phyloP scores from a whole-genome alignment of 208 protist genomes.

The Spongospora subterranea region DNA sequence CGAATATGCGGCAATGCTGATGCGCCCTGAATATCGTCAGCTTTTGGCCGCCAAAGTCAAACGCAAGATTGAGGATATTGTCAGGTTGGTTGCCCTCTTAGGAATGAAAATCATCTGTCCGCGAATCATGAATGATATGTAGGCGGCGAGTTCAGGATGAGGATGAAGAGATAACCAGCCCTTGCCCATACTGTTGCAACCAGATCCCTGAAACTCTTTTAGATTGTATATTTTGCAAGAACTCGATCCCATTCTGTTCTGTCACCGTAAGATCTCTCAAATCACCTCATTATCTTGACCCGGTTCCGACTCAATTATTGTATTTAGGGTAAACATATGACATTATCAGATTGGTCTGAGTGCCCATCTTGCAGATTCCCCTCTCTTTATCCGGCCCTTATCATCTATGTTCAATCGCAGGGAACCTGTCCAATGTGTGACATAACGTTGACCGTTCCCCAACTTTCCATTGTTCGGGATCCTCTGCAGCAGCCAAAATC shows the following conservation, averaged over 20 bases:
- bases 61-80: constrained; percentile 93
- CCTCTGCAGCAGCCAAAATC: not conserved
- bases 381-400: constrained; percentile 79
- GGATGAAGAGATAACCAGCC: constrained; percentile 81
- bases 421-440: constrained; percentile 64
- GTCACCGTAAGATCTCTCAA: not conserved
- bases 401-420: constrained; percentile 74
- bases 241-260: constrained; percentile 89
- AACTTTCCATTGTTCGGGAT: not conserved
- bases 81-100: constrained; percentile 79
- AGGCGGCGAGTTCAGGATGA: constrained; percentile 76
- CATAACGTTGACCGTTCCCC: not conserved
- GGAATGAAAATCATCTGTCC: constrained; percentile 53
- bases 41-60: constrained; percentile 89
- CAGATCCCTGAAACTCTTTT: constrained; percentile 85
- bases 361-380: constrained; percentile 89
- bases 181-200: constrained; percentile 88
- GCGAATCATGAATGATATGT: constrained; percentile 20
- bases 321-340: constrained; percentile 82
- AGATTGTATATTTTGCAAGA: constrained; percentile 90
- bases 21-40: constrained; percentile 90
- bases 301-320: constrained; percentile 68
- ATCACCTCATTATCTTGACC: not conserved
- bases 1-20: constrained; percentile 90
- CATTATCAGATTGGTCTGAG: constrained; percentile 82